Base-by-base conservation (phyloP, 2,329 filamentous ascomycete species). In the Colletotrichum sp. region DNA sequence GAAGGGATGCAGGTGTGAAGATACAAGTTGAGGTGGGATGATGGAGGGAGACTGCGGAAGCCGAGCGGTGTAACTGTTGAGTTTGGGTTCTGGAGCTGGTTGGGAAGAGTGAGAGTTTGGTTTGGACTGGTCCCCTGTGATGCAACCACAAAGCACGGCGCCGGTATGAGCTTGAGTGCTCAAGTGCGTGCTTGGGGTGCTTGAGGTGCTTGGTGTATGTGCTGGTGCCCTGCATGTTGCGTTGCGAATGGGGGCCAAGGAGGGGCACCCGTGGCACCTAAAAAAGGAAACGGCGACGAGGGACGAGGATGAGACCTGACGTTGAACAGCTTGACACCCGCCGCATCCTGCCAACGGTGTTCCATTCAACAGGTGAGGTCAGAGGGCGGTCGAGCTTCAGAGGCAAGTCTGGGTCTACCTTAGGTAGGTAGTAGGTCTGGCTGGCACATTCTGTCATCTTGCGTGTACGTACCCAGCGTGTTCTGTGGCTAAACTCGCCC, bases 191-290 rank as follows among this genome's bases (percentile, higher is more conserved):
- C 55, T 27, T 25, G 22, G 15, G 25, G 56, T 60, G 27, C 25
- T 10, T 25, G 25, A 9, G 10, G 55, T 60, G 22, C 27, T 61
- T 61, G 56, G 56, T 56, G 55, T 58, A 25, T 58, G 34, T 56
- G 25, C 55, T 28, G 27, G 69, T 66, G 69, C 61, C 64, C 55
- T 69, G 66, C 12, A 22, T 27, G 67, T 62, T 28, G 36, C 36
- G 55, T 55, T 73, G 64, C 73, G 58, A 75, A 73, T 75, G 58
- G 48, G 56, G 28, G 58, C 64, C 56, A 73, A 58, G 39, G 56
- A 75, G 64, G 43, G 70, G 64, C 64, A 65, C 64, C 58, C 74
- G 74, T 74, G 70, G 74, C 36, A 74, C 64, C 70, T 69, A 76
- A 74, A 73, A 73, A 68, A 75, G 73, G 64, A 52, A 60, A 58